Conservation (phyloP, 202 grass and related monocot genomes). For the Dendrocalamus latiflorus region DNA sequence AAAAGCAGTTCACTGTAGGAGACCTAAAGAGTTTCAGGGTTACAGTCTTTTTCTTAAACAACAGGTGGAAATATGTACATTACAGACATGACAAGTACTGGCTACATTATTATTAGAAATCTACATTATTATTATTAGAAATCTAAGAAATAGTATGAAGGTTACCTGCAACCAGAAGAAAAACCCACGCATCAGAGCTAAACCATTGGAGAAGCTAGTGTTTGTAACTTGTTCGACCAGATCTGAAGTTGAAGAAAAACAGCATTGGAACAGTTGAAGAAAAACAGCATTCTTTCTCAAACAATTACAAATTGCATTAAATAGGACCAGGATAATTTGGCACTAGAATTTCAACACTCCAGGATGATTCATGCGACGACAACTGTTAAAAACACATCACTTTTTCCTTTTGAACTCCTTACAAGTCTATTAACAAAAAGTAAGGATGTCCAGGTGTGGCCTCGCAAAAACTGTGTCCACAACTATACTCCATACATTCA, state of each 20-base stretch:
- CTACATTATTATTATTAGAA: neutral
- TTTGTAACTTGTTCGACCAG: slow-evolving; percentile 35
- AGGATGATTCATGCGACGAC: neutral
- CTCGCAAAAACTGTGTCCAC: neutral
- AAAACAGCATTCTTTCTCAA: neutral
- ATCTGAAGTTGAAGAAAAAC: slow-evolving; percentile 38
- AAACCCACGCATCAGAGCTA: slow-evolving; percentile 72
- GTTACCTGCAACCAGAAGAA: slow-evolving; percentile 77
- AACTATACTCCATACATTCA: neutral
- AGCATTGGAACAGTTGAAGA: neutral
- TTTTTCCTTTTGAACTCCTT: neutral
- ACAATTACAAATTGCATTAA: neutral
- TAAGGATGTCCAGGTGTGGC: neutral
- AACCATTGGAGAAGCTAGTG: slow-evolving; percentile 17
- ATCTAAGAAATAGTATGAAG: neutral
- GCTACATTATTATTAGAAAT: slow-evolving; percentile 8
- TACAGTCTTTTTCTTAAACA: neutral
- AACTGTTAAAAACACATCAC: neutral
- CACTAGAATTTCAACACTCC: neutral
- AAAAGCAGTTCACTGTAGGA: neutral
- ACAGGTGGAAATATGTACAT: neutral
- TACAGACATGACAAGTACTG: neutral
- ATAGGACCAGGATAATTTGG: neutral
- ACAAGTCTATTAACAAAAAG: neutral
- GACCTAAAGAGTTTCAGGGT: neutral